These are phyloP conservation scores for Chytriomyces sp. DNA, from an alignment of 192 early-diverging fungal genomes.

Conservation along the genomic window DNA sequence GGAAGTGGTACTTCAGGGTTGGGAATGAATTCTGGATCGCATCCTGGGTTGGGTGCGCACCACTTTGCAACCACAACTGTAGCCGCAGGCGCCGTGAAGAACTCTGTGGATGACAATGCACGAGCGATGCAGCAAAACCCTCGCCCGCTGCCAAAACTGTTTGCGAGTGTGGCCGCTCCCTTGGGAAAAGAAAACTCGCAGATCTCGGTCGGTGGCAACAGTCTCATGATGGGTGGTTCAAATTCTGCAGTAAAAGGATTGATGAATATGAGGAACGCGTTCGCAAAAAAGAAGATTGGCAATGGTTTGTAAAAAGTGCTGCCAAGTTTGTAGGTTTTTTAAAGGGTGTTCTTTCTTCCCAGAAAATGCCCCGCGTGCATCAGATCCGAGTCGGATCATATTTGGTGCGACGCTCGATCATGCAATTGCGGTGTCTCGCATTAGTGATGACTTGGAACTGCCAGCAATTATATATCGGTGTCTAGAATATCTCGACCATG, in stretches of 20 bases:
- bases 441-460: constrained; percentile 79
- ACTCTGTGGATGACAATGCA: constrained; percentile 54
- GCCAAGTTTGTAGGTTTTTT: no score
- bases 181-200: neutral
- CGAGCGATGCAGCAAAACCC: constrained; percentile 57
- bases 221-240: neutral
- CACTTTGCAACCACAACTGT: neutral
- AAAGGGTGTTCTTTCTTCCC: neutral
- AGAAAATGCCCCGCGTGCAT: neutral
- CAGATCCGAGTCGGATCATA: constrained; percentile 50
- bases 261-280: constrained; percentile 20
- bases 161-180: neutral
- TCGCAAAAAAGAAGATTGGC: constrained; percentile 35
- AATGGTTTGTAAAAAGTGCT: neutral
- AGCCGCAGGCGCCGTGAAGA: constrained; percentile 10
- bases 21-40: neutral
- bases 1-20: neutral
- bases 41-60: neutral
- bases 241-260: constrained; percentile 10
- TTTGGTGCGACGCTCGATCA: constrained; percentile 89
- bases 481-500: constrained; percentile 93
- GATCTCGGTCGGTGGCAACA: neutral
- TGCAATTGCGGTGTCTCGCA: constrained; percentile 70
- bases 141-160: constrained; percentile 35
- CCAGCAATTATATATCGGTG: constrained; percentile 93